Evolutionary conservation across 208 protist genomes (phyloP).

Genomic region (Blastocrithidia nonstop): DNA sequence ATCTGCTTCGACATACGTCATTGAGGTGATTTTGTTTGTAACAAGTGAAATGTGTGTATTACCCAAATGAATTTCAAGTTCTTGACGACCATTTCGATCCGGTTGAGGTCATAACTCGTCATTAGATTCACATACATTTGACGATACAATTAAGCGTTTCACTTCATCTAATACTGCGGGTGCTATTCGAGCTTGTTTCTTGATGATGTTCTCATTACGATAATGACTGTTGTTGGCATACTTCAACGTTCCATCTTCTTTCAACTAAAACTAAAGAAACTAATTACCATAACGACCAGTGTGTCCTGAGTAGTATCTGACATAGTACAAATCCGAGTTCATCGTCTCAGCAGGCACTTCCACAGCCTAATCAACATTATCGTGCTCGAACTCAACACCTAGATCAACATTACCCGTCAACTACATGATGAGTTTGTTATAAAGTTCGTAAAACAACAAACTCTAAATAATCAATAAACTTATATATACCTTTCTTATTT

Average conservation of each 20-base stretch:
- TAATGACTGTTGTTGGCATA: constrained; percentile 84
- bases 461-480: background rate
- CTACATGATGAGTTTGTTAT: no score
- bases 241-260: constrained; percentile 60
- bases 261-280: constrained; percentile 77
- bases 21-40: constrained; percentile 76
- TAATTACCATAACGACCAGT: constrained; percentile 81
- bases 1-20: constrained; percentile 40
- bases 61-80: constrained; percentile 76
- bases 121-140: constrained; percentile 47
- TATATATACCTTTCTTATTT: background rate
- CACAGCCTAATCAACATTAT: background rate
- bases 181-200: constrained; percentile 62
- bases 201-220: constrained; percentile 82
- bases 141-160: constrained; percentile 50
- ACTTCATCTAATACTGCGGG: constrained; percentile 57
- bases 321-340: constrained; percentile 53
- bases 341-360: constrained; percentile 23
- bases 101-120: constrained; percentile 73
- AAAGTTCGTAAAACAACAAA: background rate
- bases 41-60: constrained; percentile 78
- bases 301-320: constrained; percentile 79
- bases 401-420: constrained; percentile 1
- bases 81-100: constrained; percentile 75
- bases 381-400: constrained; percentile 9